Base-by-base conservation (phyloP, 371 early-diverging fungal genomes). In the Mortierella sp. region DNA sequence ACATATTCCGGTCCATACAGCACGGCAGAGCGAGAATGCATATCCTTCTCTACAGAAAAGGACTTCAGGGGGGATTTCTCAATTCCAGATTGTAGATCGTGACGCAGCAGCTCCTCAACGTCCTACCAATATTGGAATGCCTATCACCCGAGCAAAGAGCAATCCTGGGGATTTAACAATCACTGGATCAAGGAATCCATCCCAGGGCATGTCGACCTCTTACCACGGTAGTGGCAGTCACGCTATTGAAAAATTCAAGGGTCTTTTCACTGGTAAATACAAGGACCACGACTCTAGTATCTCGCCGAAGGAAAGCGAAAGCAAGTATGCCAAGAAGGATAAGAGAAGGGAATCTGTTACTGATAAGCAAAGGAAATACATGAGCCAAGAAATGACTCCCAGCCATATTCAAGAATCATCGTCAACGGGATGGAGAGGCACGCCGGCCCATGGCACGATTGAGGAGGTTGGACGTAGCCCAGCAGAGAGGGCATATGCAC, bases 321-420 rank as follows among this genome's bases (percentile, higher is more conserved):
- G 43, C 43, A 66, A 68, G 41, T 72, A 62, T 13, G n/a, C 38
- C n/a, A 68, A 69, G 47, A 53, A 58, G 40, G 73, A 76, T 9
- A 69, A 60, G 41, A 70, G 58, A 58, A 58, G 68, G 1, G 80
- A 74, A n/a, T 71, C 75, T 3, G 22, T 75, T 22, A 72, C 76
- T 2, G 82, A 81, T 7, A 76, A 66, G 38, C 82, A 76, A 52
- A 61, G 76, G 28, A 81, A 76, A 43, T 72, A 81, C 61, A 81
- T 55, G 63, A 81, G 76, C 19, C 82, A 81, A 24, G 81, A 81
- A 24, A 52, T 75, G 3, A 41, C 38, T 0, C 61, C 61, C 4
- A 62, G 10, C 36, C 72, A 72, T n/a, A n/a, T 57, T 6, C 71
- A 74, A 32, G 63, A 63, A 43, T 47, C 58, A 15, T 52, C 45